Base-by-base conservation (phyloP, 106 monocot genomes). In the Narthecium ossifragum region DNA sequence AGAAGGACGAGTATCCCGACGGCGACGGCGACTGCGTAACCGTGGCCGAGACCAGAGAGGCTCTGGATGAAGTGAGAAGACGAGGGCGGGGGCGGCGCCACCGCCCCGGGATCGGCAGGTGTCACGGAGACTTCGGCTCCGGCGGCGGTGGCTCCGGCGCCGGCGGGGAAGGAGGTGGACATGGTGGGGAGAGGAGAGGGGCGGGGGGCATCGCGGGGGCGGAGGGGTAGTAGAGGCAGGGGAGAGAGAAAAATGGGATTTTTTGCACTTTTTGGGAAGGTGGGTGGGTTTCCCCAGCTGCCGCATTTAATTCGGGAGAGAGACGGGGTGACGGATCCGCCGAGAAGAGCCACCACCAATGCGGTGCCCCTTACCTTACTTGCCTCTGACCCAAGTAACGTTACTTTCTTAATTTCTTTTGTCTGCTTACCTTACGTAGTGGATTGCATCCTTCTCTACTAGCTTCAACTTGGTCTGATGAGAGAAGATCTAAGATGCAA, bases 21-120 rank as follows among this genome's bases (percentile, higher is more conserved):
- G 5, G 80, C 73, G 61, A 86, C 71, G 71, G 81, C 85, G 57
- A 78, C 67, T 64, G 78, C 65, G 71, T 77, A 86, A 26, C 74
- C 77, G 41, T 76, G 70, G 43, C 17, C 14, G 43, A 43, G 43
- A 43, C 17, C 17, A 18, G 43, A 10, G 43, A 43, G 43, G 43
- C 17, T 43, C 18, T 13, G 43, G 12, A 18, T 17, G 5, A 43
- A 18, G 12, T 43, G 43, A 2, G 43, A 43, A 18, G 43, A n/a
- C n/a, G n/a, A n/a, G n/a, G n/a, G n/a, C n/a, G n/a, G n/a, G n/a
- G n/a, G n/a, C n/a, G n/a, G n/a, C n/a, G n/a, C n/a, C n/a, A n/a
- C n/a, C n/a, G n/a, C n/a, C n/a, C n/a, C n/a, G n/a, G n/a, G n/a
- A n/a, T n/a, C n/a, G n/a, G n/a, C n/a, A n/a, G n/a, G n/a, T n/a